A percentile compares a stretch with the other conserved stretches of the same genome.
These are phyloP conservation scores for Cladosporium colombiae DNA, from an alignment of 2,329 filamentous ascomycete genomes.

Conservation along the genomic window DNA sequence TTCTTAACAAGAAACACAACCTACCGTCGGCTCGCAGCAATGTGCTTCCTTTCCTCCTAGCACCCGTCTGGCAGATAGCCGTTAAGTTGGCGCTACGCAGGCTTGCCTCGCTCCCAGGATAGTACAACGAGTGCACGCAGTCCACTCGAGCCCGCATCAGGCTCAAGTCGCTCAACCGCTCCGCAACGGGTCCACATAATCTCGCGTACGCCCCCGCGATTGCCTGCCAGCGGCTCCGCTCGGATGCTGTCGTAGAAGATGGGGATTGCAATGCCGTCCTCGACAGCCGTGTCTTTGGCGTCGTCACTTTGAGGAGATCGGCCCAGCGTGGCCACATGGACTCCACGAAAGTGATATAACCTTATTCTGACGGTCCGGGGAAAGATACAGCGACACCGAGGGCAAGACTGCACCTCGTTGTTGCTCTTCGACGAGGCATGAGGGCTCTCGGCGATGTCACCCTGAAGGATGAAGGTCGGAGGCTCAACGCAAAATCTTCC, in stretches of 20 bases:
- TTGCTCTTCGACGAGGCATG: not conserved
- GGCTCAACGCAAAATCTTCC: slow-evolving; percentile 12
- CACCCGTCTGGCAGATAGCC: slow-evolving; percentile 7
- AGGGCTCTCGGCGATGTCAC: not conserved
- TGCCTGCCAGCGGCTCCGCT: not conserved
- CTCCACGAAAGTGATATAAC: slow-evolving; percentile 19
- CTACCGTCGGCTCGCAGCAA: slow-evolving; percentile 7
- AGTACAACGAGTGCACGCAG: not conserved
- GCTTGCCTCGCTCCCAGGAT: slow-evolving; percentile 9
- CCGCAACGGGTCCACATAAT: slow-evolving; percentile 14
- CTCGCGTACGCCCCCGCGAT: slow-evolving; percentile 17
- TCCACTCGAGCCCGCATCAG: slow-evolving; percentile 14
- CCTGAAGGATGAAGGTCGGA: not conserved
- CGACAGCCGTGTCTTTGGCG: slow-evolving; percentile 20
- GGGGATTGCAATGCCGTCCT: slow-evolving; percentile 16
- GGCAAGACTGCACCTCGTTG: not conserved
- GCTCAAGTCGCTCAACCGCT: slow-evolving; percentile 16
- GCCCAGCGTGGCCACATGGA: slow-evolving; percentile 8
- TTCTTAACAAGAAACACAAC: slow-evolving; percentile 8
- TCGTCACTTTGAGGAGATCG: slow-evolving; percentile 9
- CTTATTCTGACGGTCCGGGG: slow-evolving; percentile 12
- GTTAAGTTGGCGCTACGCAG: slow-evolving; percentile 11
- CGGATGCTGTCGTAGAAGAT: not conserved
- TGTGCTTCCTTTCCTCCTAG: slow-evolving; percentile 13
- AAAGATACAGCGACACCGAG: slow-evolving; percentile 11